These are phyloP conservation scores for Candida neerlandica DNA, from an alignment of 1,139 yeast genomes.

Conservation along the genomic window DNA sequence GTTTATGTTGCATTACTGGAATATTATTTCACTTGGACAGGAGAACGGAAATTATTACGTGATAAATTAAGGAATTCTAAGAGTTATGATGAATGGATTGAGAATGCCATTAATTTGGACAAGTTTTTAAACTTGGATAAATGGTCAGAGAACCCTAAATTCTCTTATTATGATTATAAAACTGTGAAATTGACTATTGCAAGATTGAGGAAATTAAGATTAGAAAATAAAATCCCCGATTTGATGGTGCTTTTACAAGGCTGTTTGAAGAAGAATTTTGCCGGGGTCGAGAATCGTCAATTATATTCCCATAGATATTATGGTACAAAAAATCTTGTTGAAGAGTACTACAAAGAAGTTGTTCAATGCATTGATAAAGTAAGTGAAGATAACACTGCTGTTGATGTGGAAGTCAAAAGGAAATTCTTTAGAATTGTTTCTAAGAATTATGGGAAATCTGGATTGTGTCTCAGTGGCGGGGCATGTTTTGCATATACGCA, in stretches of 20 bases:
- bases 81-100: constrained; percentile 64
- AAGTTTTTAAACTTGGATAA: constrained; percentile 56
- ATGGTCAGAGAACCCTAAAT: constrained; percentile 66
- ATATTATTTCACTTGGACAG: constrained; percentile 59
- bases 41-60: constrained; percentile 54
- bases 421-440: constrained; percentile 59
- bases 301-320: constrained; percentile 74
- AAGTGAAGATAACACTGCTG: constrained; percentile 31
- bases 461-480: constrained; percentile 77
- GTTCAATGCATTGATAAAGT: constrained; percentile 49
- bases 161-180: constrained; percentile 69
- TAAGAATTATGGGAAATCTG: constrained; percentile 72
- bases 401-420: constrained; percentile 46
- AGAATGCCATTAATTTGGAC: constrained; percentile 61
- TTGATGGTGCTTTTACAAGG: constrained; percentile 61
- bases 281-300: constrained; percentile 74
- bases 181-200: constrained; percentile 55
- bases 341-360: constrained; percentile 57
- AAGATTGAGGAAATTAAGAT: constrained; percentile 43
- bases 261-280: constrained; percentile 72
- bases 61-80: constrained; percentile 49
- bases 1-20: constrained; percentile 68
- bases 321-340: constrained; percentile 69
- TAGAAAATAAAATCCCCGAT: constrained; percentile 41
- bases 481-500: constrained; percentile 80